phyloP scores from a whole-genome alignment of 345 rosid genomes.

The Salix exigua region DNA sequence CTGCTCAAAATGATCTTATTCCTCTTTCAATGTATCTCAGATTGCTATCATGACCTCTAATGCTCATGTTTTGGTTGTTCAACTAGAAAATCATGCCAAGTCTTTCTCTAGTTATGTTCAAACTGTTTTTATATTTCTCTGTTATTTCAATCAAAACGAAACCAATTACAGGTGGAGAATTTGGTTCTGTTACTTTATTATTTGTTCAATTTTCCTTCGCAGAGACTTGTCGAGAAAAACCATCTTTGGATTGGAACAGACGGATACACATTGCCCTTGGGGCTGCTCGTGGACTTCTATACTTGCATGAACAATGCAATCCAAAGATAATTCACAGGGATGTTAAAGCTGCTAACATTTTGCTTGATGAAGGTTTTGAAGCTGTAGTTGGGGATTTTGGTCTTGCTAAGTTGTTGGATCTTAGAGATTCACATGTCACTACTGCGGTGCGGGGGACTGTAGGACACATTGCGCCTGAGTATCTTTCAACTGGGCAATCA shows the following conservation, averaged over 20 bases:
- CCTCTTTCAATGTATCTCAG: background rate
- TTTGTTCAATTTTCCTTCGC: constrained; percentile 8
- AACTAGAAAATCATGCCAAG: background rate
- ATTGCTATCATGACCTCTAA: background rate
- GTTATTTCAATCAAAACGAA: background rate
- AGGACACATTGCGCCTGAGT: constrained; percentile 95
- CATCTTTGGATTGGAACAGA: constrained; percentile 77
- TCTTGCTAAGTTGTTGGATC: constrained; percentile 80
- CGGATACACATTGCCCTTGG: constrained; percentile 68
- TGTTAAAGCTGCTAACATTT: constrained; percentile 91
- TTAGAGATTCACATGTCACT: constrained; percentile 84
- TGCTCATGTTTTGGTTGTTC: background rate
- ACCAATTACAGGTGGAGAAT: background rate
- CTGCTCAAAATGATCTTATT: background rate
- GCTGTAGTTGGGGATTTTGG: constrained; percentile 97
- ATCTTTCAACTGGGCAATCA: constrained; percentile 95
- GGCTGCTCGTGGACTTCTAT: constrained; percentile 88
- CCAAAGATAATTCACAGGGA: constrained; percentile 95
- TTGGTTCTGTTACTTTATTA: background rate
- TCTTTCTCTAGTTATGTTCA: background rate
- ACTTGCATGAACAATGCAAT: constrained; percentile 91
- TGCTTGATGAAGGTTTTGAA: constrained; percentile 88
- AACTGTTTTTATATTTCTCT: background rate
- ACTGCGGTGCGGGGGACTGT: constrained; percentile 94
- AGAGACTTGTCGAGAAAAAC: constrained; percentile 58